Evolutionary conservation across 192 early-diverging fungal genomes (phyloP), one percentile per base, ranked within the genome.

Genomic region (Backusella sp.): DNA sequence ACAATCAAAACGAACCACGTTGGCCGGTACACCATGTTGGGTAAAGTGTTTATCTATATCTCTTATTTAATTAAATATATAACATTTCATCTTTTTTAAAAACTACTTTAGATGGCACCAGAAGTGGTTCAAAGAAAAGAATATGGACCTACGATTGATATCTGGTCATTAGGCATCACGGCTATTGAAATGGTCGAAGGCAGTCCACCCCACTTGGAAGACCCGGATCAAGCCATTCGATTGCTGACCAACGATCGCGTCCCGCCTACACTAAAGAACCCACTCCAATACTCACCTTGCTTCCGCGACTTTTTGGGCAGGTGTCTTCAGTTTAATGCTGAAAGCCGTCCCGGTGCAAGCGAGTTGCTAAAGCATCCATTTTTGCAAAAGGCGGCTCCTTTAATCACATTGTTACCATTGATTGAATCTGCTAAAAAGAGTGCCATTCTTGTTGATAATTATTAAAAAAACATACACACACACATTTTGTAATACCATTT

Each of bases 171-270:
- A 52, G 96, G 96, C 14, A 97, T 98, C 81, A 97, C 96, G 91
- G 93, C 92, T 8, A 96, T 98, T 65, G 96, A 98, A 80, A 97
- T 97, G 95, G 85, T 97, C 35, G 96, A 98, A 82, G 94, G 96
- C 17, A 94, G 96, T 79, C 96, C 96, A 69, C 96, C 96, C 32
- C 96, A 98, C 83, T 81, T 98, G 44, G 91, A 96, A 74, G 93
- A 96, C 73, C 91, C 96, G 69, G 95, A 94, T 7, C 84, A 95
- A n/a, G 59, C 86, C 89, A 69, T 94, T 94, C 15, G 78, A 93
- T 72, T 96, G 94, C 76, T 80, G 95, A 77, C 96, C 94, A 88
- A 93, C 93, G 3, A 98, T 93, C 37, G 96, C 91, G 11, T 49
- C 3, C 62, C 96, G 93, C 97, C 96, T 17, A 88, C 88, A 66